Evolutionary conservation across 805 yeast species (phyloP).

Genomic region (Metschnikowia koreensis): DNA sequence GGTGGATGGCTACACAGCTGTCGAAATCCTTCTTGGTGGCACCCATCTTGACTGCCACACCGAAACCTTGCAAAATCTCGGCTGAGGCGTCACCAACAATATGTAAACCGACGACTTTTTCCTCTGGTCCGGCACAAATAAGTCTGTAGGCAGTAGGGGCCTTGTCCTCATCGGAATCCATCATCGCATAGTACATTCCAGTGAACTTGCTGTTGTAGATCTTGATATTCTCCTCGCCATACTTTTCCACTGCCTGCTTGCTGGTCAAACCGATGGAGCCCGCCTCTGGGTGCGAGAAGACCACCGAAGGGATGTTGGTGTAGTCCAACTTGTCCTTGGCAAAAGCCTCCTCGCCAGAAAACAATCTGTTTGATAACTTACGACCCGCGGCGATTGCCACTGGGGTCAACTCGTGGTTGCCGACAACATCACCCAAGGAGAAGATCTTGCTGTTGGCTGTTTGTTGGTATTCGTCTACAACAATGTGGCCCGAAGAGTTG

Average conservation of each 20-base stretch:
- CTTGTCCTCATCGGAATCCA: constrained; percentile 60
- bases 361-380: constrained; percentile 84
- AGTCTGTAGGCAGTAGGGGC: constrained; percentile 86
- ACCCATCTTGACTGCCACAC: constrained; percentile 98
- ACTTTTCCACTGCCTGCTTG: constrained; percentile 70
- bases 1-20: constrained; percentile 95
- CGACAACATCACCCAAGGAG: constrained; percentile 93
- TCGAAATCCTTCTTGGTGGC: constrained; percentile 97
- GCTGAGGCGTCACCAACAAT: constrained; percentile 87
- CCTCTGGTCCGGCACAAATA: constrained; percentile 73
- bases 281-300: constrained; percentile 98
- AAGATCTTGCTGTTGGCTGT: constrained; percentile 69
- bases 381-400: constrained; percentile 99
- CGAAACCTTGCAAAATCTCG: constrained; percentile 96
- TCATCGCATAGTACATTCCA: constrained; percentile 91
- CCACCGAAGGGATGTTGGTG: constrained; percentile 85
- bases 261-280: constrained; percentile 90
- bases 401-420: constrained; percentile 92
- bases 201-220: constrained; percentile 79
- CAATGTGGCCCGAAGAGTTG: constrained; percentile 58
- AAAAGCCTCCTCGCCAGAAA: constrained; percentile 69
- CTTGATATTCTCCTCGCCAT: constrained; percentile 77
- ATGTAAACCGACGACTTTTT: constrained; percentile 94
- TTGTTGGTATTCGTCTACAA: constrained; percentile 85
- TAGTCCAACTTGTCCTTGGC: constrained; percentile 80